Evolutionary conservation across 75 land plant genomes (phyloP), one percentile per base, ranked within the genome.

Genomic region (Pinus tabuliformis): DNA sequence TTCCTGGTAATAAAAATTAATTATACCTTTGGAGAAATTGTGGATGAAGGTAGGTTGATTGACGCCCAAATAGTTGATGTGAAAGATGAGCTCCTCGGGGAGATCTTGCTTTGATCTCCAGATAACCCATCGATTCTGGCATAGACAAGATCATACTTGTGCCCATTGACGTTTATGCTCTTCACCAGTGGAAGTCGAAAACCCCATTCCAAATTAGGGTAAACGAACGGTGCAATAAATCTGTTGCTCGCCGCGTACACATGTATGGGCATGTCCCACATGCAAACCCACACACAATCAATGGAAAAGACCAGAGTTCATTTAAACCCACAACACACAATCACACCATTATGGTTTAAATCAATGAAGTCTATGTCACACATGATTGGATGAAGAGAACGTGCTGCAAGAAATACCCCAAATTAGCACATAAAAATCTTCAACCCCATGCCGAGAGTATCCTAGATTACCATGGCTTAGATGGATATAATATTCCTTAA

Each of bases 101-200:
- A 85, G 61, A 22, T 85, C 85, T 56, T 75, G 59, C 54, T 75
- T 82, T 56, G 74, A 30, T 12, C 81, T 71, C 86, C 85, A 85
- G 20, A 85, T 72, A 17, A 77, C 79, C 86, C 86, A 85, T 85
- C 84, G 52, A 85, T 75, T n/a, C 85, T 75, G 24, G 84, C 70
- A 68, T 85, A 85, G 24, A 82, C 86, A 22, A 85, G 80, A 6
- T 85, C 85, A 78, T 85, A 85, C 57, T 85, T 85, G 77, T 85
- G 84, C 42, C 86, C 86, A 70, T 85, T 85, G 33, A 85, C 86
- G 49, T 85, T 85, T 58, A 85, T 85, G 73, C 86, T 85, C 84
- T 73, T 85, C 66, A 82, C 86, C 9, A 73, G 59, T 4, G 86
- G 77, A 57, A 85, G 59, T 63, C 86, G 49, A 57, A 85, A 85